Base-by-base conservation (phyloP, 2,329 filamentous ascomycete genomes). In the Ramichloridium luteum region DNA sequence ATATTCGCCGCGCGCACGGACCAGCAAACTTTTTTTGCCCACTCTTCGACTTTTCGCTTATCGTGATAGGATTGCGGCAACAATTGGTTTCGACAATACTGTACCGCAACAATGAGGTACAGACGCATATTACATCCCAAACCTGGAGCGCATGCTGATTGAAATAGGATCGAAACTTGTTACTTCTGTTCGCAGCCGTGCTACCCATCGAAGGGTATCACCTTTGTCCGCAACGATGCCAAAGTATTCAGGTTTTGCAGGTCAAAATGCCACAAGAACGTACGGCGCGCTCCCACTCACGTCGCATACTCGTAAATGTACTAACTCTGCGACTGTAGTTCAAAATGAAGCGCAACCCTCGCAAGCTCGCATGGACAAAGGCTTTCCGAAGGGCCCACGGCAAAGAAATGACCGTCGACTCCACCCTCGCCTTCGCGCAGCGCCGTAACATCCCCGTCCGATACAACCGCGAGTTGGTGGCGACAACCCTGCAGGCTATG, bases 281-380 rank as follows among this genome's bases (percentile, higher is more conserved):
- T 56, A 42, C 22, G 50, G 37, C 3, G 13, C n/a, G 14, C 27
- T 23, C 20, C 8, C n/a, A n/a, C 20, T 18, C 10, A 13, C n/a
- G n/a, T n/a, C n/a, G n/a, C 4, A 28, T 6, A 28, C 9, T 29
- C 18, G 6, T 25, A 18, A 23, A 17, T 25, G 13, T 8, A 25
- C 6, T 5, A 14, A 8, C 3, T n/a, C n/a, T 8, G 8, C 8
- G 16, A 13, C n/a, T 26, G 30, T 44, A 75, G 68, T 93, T 92
- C 74, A 90, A 92, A 65, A 93, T 93, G 83, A 93, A 93, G 80
- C 78, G 90, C 46, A 94, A 96, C 64, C 86, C 88, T 20, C 77
- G 88, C 57, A 93, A 94, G 46, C 74, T 96, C 49, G 90, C 85
- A 62, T 94, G 88, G 90, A 94, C 88, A 41, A 93, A 94, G 69